These are phyloP conservation scores for Teunomyces tritomae DNA, from an alignment of 805 yeast species.

Conservation along the genomic window DNA sequence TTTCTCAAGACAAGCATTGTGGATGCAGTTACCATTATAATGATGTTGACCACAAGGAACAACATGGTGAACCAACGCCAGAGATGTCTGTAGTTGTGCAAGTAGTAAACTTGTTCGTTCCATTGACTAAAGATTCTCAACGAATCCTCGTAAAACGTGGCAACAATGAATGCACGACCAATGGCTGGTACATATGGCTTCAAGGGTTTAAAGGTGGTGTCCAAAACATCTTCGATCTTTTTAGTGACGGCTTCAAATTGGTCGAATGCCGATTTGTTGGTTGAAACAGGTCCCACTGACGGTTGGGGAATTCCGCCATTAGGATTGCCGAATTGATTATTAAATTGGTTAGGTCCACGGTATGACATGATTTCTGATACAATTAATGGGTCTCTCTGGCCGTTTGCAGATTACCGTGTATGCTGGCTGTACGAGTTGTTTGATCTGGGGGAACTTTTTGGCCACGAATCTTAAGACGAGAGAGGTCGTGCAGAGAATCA, in stretches of 20 bases:
- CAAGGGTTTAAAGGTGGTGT: slow-evolving; percentile 49
- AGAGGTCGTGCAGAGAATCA: not conserved
- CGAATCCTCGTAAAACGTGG: slow-evolving; percentile 90
- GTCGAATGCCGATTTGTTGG: slow-evolving; percentile 26
- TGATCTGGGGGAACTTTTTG: not conserved
- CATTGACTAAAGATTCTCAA: slow-evolving; percentile 82
- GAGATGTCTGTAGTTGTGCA: slow-evolving; percentile 73
- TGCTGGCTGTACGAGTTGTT: not conserved
- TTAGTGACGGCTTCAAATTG: slow-evolving; percentile 52
- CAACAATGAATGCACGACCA: slow-evolving; percentile 87
- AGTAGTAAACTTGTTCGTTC: slow-evolving; percentile 84
- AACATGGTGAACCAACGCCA: slow-evolving; percentile 75
- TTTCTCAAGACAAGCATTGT: slow-evolving; percentile 67
- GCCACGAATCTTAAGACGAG: not conserved
- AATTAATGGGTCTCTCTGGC: not conserved
- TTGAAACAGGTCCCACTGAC: slow-evolving; percentile 30
- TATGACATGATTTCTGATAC: slow-evolving; percentile 32
- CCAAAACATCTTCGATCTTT: slow-evolving; percentile 52
- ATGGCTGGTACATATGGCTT: slow-evolving; percentile 81
- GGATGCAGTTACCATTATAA: slow-evolving; percentile 72
- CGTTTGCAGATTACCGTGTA: not conserved
- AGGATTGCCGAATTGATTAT: slow-evolving; percentile 30
- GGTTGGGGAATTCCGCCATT: slow-evolving; percentile 18
- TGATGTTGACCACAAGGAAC: slow-evolving; percentile 63
- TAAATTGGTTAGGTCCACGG: slow-evolving; percentile 44